phyloP scores from a whole-genome alignment of 768 basidiomycete species.

The Lyophyllum semitale region DNA sequence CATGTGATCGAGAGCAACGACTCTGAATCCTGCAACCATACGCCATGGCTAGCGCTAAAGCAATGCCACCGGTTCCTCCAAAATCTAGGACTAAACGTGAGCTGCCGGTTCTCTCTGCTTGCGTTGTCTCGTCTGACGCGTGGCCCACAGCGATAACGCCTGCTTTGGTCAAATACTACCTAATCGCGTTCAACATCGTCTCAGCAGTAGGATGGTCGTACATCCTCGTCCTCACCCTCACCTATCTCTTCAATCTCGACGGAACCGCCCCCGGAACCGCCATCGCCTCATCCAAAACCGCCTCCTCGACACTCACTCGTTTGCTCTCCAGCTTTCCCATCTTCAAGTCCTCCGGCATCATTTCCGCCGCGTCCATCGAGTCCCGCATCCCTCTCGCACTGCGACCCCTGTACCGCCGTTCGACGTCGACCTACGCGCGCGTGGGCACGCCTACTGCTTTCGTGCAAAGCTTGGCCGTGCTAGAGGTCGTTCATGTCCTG shows the following conservation, averaged over 20 bases:
- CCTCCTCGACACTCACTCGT: conserved; percentile 38
- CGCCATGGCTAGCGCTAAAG: conserved; percentile 4
- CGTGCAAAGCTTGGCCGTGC: conserved; percentile 80
- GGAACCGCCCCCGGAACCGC: conserved; percentile 33
- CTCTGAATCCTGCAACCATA: not conserved
- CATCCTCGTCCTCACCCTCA: conserved; percentile 59
- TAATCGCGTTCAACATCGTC: conserved; percentile 75
- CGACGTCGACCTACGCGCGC: conserved; percentile 59
- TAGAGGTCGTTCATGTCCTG: conserved; percentile 84
- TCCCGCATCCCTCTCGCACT: conserved; percentile 39
- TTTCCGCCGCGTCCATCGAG: conserved; percentile 28
- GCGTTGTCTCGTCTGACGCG: not conserved
- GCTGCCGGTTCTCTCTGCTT: not conserved
- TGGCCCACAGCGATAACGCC: conserved; percentile 24
- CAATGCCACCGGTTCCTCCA: conserved; percentile 2
- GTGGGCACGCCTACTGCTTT: conserved; percentile 63
- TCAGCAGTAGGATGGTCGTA: conserved; percentile 77
- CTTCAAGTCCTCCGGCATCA: conserved; percentile 29
- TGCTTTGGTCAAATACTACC: conserved; percentile 53
- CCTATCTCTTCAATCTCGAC: conserved; percentile 49
- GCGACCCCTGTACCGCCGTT: conserved; percentile 47
- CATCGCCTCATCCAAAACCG: conserved; percentile 23
- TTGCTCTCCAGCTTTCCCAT: conserved; percentile 36
- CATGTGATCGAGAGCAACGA: conserved; percentile 3
- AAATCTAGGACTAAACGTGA: conserved; percentile 5